phyloP scores from a whole-genome alignment of 306 rosid species.

The Prunus salicina region DNA sequence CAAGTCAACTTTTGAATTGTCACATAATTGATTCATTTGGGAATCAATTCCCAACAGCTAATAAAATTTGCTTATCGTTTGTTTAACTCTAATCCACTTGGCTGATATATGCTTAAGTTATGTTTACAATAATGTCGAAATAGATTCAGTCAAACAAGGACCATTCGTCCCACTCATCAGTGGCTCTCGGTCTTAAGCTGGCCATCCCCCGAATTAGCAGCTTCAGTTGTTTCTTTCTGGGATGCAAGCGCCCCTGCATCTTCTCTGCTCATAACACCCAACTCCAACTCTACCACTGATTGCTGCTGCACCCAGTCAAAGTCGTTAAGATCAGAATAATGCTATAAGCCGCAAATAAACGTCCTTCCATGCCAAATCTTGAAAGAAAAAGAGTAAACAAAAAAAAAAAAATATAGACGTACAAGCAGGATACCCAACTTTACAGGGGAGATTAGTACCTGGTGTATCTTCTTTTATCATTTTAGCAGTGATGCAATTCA shows the following conservation, averaged over 20 bases:
- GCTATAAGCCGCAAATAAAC: not conserved
- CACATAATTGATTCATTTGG: too few species aligned
- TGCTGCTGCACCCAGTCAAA: conserved; percentile 6
- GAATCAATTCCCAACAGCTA: too few species aligned
- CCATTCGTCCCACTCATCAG: too few species aligned
- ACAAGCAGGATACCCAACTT: not conserved
- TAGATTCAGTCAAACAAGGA: too few species aligned
- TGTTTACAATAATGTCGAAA: too few species aligned
- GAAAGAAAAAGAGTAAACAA: not conserved
- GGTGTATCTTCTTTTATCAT: not conserved
- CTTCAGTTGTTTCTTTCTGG: not conserved
- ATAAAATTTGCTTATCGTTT: too few species aligned
- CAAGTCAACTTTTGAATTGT: too few species aligned
- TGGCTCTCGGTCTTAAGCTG: too few species aligned
- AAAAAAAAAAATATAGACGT: too few species aligned
- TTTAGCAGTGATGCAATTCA: not conserved
- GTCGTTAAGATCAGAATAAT: not conserved
- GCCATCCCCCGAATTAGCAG: not conserved
- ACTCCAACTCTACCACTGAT: too few species aligned
- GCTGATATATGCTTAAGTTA: too few species aligned
- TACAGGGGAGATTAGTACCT: not conserved
- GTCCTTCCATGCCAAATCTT: not conserved
- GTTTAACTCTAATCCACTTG: too few species aligned
- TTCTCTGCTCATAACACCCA: not conserved
- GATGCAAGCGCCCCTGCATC: not conserved